Evolutionary conservation across 2,329 filamentous ascomycete genomes (phyloP), one percentile per base, ranked within the genome.

Genomic region (Xylaria sp.): DNA sequence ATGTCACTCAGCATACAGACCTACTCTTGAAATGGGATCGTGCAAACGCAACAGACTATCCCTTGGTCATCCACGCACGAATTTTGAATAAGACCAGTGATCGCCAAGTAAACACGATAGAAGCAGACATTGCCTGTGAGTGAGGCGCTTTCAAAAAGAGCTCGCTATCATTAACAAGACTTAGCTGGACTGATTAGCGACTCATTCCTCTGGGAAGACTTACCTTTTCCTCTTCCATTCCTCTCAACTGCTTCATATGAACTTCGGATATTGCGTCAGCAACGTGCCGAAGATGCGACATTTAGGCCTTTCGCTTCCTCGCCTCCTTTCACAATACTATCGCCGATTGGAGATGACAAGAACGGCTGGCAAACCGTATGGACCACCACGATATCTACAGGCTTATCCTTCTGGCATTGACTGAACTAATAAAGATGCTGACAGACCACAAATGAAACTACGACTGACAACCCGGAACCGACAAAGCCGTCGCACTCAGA

Each of bases 211-310:
- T 76, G 72, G 75, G 53, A 62, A 49, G 70, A 58, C 49, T 40
- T 74, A 44, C 74, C 73, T 33, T 73, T 70, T 20, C 75, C 74
- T 20, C 72, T 76, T 6, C 74, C 73, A 13, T 75, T 74, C 63
- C 48, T 76, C 46, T 46, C 71, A 26, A 74, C 70, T 10, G 74
- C 75, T 13, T 71, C 63, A 38, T 76, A 76, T 26, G 69, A 75
- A 46, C 46, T 76, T 62, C 66, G 73, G 38, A 48, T 76, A 38
- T 67, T 70, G 60, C 53, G 67, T 56, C 70, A 71, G n/a, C 54
- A 58, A 13, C 57, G 46, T 63, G 48, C 7, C 31, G 69, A 40
- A n/a, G 59, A 59, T 36, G 59, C 44, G 11, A 17, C 40, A 4
- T 65, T 67, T 17, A 65, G 33, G 2, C 51, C 56, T 23, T 66